These are phyloP conservation scores for Ilex aquifolium DNA, from an alignment of 257 asterid genomes.

Conservation along the genomic window DNA sequence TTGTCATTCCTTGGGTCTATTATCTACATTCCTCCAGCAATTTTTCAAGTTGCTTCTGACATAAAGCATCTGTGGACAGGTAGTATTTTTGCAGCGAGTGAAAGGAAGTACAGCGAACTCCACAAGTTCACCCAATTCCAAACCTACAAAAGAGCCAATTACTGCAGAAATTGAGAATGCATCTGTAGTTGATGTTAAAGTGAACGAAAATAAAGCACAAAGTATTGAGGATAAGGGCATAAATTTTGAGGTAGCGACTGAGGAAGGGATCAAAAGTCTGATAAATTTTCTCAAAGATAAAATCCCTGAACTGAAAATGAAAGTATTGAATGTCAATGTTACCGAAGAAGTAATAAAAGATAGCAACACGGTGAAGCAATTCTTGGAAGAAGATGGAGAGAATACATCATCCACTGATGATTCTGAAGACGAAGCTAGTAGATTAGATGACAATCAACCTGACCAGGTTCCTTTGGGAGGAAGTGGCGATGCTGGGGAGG, in stretches of 20 bases:
- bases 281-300: conserved; percentile 84
- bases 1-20: too few species aligned
- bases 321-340: conserved; percentile 59
- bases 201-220: conserved; percentile 54
- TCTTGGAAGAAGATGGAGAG: conserved; percentile 58
- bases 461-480: conserved; percentile 50
- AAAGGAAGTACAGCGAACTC: conserved; percentile 38
- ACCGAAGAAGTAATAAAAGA: conserved; percentile 57
- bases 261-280: conserved; percentile 79
- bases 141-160: conserved; percentile 49
- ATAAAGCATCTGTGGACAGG: conserved; percentile 37
- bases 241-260: conserved; percentile 78
- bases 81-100: conserved; percentile 60
- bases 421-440: conserved; percentile 47
- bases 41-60: conserved; percentile 15
- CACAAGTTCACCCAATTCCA: conserved; percentile 33
- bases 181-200: conserved; percentile 59
- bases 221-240: conserved; percentile 56
- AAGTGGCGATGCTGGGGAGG: conserved; percentile 40
- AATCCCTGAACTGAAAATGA: conserved; percentile 80
- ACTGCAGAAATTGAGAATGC: conserved; percentile 47
- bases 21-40: conserved; percentile 1
- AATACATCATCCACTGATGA: conserved; percentile 27
- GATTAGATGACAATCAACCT: conserved; percentile 33
- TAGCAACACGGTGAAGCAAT: conserved; percentile 46